Conservation (phyloP, 169 alveolate species). For the Theileria sp. region DNA sequence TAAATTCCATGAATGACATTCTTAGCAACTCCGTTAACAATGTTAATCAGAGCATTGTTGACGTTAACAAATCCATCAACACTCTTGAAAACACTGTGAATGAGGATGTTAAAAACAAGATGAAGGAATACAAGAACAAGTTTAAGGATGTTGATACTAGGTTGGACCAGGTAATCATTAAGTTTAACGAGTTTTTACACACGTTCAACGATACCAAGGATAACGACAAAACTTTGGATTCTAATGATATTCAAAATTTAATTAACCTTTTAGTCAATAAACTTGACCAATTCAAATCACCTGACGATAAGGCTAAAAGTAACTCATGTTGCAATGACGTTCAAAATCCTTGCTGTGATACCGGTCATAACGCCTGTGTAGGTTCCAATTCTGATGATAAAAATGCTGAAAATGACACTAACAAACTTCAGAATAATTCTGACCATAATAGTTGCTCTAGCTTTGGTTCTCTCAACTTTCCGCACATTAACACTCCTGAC, state of each 20-base stretch:
- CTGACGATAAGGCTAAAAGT: background rate
- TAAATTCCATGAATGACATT: background rate
- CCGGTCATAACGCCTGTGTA: background rate
- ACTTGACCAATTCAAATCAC: background rate
- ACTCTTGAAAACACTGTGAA: background rate
- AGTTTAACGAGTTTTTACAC: constrained; percentile 6
- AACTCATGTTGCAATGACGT: background rate
- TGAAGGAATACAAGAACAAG: constrained; percentile 4
- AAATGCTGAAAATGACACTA: background rate
- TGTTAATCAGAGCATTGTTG: background rate
- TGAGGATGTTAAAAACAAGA: background rate
- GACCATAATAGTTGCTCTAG: background rate
- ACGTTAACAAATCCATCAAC: background rate
- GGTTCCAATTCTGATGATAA: background rate
- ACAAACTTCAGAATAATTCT: background rate
- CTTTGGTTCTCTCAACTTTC: background rate
- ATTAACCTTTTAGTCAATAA: background rate
- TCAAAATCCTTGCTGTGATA: background rate
- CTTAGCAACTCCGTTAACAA: background rate
- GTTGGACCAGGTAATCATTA: constrained; percentile 11
- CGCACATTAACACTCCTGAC: background rate
- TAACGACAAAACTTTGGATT: background rate
- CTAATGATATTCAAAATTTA: background rate
- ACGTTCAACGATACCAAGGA: background rate
- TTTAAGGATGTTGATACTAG: background rate